phyloP scores from a whole-genome alignment of 2,329 filamentous ascomycete species.

The Hypomyces rosellus region DNA sequence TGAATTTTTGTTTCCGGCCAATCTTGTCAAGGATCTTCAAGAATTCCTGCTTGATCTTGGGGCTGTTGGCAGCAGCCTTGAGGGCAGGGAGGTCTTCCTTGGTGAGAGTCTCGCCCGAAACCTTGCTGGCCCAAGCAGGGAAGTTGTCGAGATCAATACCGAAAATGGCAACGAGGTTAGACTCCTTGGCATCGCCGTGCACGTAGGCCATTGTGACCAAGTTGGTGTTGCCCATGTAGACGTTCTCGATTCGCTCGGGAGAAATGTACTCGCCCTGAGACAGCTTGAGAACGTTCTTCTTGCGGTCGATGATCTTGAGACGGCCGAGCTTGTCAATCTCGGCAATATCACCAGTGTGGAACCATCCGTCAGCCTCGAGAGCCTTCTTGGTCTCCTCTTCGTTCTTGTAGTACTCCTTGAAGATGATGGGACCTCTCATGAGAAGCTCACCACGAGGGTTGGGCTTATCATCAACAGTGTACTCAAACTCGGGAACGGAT shows the following conservation, averaged over 20 bases:
- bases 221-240: constrained; percentile 75
- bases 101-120: constrained; percentile 62
- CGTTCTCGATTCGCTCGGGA: constrained; percentile 93
- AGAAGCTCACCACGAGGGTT: constrained; percentile 85
- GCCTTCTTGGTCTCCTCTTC: constrained; percentile 77
- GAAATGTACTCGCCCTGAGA: constrained; percentile 98
- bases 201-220: constrained; percentile 79
- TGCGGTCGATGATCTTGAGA: constrained; percentile 88
- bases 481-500: constrained; percentile 92
- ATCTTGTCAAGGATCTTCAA: constrained; percentile 73
- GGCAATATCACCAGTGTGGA: constrained; percentile 90
- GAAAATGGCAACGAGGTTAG: constrained; percentile 77
- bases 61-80: constrained; percentile 59
- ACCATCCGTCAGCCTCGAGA: constrained; percentile 87
- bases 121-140: constrained; percentile 69
- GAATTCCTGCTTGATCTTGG: constrained; percentile 67
- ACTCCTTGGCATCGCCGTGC: constrained; percentile 81
- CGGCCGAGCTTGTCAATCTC: constrained; percentile 78
- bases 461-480: constrained; percentile 80
- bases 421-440: constrained; percentile 71
- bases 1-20: constrained; percentile 79
- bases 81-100: constrained; percentile 61
- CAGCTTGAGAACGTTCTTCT: constrained; percentile 99
- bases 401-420: constrained; percentile 86
- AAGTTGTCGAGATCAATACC: constrained; percentile 82